Evolutionary conservation across 495 filamentous ascomycete species (phyloP).

Genomic region (Letharia lupina): DNA sequence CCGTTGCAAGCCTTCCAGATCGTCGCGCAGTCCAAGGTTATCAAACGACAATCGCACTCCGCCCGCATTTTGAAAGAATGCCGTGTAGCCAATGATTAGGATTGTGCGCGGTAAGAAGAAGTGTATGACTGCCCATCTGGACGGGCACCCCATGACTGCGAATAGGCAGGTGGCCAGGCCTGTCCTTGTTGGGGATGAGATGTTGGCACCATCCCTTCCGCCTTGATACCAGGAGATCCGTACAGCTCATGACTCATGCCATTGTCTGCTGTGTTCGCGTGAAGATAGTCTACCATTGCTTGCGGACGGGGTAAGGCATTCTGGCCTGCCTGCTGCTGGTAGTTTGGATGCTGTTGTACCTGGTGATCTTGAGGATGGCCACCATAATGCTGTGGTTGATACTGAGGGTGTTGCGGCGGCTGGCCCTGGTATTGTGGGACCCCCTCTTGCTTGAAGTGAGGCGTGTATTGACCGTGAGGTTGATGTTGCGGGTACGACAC

Average conservation of each 20-base stretch:
- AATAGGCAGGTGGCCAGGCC: constrained; percentile 4
- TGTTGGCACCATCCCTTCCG: constrained; percentile 10
- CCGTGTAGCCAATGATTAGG: not conserved
- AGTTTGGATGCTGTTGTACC: constrained; percentile 15
- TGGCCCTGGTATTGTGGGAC: constrained; percentile 13
- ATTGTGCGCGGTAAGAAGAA: constrained; percentile 12
- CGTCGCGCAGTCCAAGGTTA: not conserved
- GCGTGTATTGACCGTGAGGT: constrained; percentile 12
- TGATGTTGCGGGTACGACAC: constrained; percentile 12
- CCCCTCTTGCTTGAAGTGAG: constrained; percentile 12
- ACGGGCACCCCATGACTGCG: constrained; percentile 12
- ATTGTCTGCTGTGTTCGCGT: constrained; percentile 1
- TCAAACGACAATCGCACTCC: not conserved
- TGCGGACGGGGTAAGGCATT: constrained; percentile 13
- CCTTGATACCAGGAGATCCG: constrained; percentile 11
- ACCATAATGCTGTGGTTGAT: constrained; percentile 15
- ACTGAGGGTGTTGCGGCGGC: constrained; percentile 12
- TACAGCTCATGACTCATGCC: constrained; percentile 13
- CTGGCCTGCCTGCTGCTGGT: constrained; percentile 2
- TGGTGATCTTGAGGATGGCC: constrained; percentile 14
- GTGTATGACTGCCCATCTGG: constrained; percentile 2
- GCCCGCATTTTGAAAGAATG: not conserved
- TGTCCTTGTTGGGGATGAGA: constrained; percentile 13
- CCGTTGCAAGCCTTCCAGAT: not conserved
- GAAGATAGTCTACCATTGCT: constrained; percentile 14